Percentiles rank a stretch among this genome's conserved stretches.
phyloP scores from a whole-genome alignment of 2,329 filamentous ascomycete species.

The Dothistroma pini region DNA sequence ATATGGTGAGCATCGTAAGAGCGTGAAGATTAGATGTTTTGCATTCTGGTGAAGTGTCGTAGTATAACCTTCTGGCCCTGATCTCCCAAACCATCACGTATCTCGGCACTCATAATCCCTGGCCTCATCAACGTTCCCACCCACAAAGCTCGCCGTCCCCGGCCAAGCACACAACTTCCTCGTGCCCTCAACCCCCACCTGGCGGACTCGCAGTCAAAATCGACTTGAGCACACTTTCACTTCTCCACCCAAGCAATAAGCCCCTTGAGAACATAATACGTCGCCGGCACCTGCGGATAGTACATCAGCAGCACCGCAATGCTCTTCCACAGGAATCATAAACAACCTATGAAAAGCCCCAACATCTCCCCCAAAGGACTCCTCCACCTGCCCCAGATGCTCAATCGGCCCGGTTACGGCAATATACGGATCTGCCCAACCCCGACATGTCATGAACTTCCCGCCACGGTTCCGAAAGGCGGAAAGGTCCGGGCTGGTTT shows the following conservation, averaged over 20 bases:
- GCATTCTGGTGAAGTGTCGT: constrained; percentile 5
- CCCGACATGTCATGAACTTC: constrained; percentile 41
- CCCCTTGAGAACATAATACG: constrained; percentile 35
- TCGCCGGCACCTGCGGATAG: constrained; percentile 35
- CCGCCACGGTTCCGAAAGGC: constrained; percentile 33
- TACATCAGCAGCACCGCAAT: constrained; percentile 36
- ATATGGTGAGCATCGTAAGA: constrained; percentile 8
- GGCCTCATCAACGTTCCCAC: constrained; percentile 26
- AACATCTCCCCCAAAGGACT: constrained; percentile 25
- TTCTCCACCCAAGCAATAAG: constrained; percentile 39
- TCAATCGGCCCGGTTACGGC: constrained; percentile 39
- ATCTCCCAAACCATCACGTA: background rate
- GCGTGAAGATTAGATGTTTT: constrained; percentile 7
- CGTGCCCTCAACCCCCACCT: constrained; percentile 31
- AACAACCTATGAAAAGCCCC: constrained; percentile 37
- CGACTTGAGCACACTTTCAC: constrained; percentile 25
- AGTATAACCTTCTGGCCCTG: too few relatives aligned
- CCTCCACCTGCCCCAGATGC: constrained; percentile 33
- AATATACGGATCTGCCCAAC: constrained; percentile 40
- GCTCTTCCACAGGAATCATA: constrained; percentile 41
- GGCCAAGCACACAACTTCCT: constrained; percentile 37
- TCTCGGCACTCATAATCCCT: constrained; percentile 26
- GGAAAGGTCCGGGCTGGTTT: constrained; percentile 33
- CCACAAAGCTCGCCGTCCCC: constrained; percentile 29
- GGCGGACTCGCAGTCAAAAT: constrained; percentile 32